Evolutionary conservation across 441 rosid species (phyloP).

Genomic region (Populus trichocarpa): DNA sequence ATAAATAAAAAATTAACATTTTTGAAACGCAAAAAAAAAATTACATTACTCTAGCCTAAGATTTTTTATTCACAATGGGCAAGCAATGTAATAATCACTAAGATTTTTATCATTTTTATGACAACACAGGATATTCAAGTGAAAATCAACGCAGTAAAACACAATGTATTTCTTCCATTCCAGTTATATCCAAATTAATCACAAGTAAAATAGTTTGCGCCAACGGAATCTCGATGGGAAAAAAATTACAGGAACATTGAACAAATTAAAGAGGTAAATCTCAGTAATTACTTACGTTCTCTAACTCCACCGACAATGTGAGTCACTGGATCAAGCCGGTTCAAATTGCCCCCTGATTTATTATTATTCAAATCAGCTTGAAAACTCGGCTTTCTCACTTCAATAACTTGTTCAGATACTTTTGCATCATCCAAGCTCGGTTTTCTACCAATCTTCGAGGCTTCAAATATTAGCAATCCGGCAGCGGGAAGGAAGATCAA

Average conservation of each 20-base stretch:
- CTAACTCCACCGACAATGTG: neutral
- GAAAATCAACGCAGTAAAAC: neutral
- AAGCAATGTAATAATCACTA: neutral
- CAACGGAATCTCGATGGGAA: neutral
- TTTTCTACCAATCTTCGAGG: slow-evolving; percentile 52
- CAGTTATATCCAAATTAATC: too few species aligned
- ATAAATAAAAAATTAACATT: too few species aligned
- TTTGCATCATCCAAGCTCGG: slow-evolving; percentile 21
- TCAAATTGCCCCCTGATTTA: slow-evolving; percentile 37
- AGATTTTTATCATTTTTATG: neutral
- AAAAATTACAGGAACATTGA: neutral
- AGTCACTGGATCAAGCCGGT: slow-evolving; percentile 57
- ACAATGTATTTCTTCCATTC: neutral
- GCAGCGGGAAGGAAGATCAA: slow-evolving; percentile 56
- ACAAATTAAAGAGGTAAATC: neutral
- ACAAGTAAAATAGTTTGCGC: neutral
- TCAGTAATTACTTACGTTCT: slow-evolving; percentile 25
- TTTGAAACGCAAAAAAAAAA: too few species aligned
- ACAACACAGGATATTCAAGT: neutral
- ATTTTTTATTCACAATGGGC: neutral
- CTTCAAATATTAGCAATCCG: slow-evolving; percentile 66
- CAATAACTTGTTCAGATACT: neutral
- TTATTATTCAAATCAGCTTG: slow-evolving; percentile 8
- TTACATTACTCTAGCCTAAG: neutral
- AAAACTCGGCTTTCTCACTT: slow-evolving; percentile 22